Percentiles rank a stretch among this genome's conserved stretches.
These are phyloP conservation scores for Suillus variegatus DNA, from an alignment of 768 basidiomycete species.

Conservation along the genomic window DNA sequence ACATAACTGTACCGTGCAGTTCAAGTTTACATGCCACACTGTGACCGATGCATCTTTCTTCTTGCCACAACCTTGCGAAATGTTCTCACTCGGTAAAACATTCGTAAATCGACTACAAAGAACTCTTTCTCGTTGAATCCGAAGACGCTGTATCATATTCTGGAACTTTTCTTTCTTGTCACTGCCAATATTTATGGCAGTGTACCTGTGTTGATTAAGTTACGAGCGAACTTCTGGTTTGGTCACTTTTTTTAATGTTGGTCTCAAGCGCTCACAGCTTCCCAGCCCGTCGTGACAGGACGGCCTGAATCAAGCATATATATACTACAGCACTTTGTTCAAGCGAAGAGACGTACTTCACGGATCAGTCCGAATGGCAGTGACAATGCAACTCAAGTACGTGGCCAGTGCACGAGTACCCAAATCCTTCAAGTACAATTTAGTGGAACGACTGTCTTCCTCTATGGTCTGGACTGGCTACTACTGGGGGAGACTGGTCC, in stretches of 20 bases:
- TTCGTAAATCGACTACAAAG: neutral
- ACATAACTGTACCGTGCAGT: neutral
- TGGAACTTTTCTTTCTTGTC: neutral
- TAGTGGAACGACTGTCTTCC: neutral
- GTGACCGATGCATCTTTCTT: neutral
- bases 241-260: neutral
- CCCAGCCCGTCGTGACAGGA: neutral
- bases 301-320: neutral
- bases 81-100: neutral
- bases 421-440: neutral
- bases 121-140: neutral
- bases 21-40: neutral
- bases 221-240: neutral
- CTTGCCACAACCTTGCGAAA: slow-evolving; percentile 1
- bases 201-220: neutral
- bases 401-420: neutral
- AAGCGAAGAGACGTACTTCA: neutral
- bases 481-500: neutral
- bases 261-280: neutral
- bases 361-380: neutral
- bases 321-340: neutral
- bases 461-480: neutral
- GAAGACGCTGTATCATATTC: neutral
- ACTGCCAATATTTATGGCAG: neutral
- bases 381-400: neutral